These are phyloP conservation scores for Erodium chrysanthum DNA, from an alignment of 441 rosid genomes.

Conservation along the genomic window DNA sequence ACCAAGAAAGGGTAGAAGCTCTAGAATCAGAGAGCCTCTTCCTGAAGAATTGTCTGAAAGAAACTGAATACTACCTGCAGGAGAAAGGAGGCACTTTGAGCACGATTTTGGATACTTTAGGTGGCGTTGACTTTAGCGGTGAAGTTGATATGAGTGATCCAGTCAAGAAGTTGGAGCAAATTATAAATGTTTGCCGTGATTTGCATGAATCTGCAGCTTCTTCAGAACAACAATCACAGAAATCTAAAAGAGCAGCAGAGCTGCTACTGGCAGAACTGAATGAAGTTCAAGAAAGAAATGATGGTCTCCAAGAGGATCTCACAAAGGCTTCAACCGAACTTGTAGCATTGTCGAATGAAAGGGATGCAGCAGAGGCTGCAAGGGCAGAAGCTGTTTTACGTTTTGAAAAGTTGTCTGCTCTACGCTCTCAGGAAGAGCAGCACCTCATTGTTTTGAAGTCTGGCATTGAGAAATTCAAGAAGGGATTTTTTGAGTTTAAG, in stretches of 20 bases:
- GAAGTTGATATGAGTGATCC: slow-evolving; percentile 48
- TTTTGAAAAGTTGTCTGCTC: slow-evolving; percentile 43
- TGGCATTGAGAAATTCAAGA: slow-evolving; percentile 40
- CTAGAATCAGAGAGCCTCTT: slow-evolving; percentile 56
- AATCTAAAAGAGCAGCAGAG: slow-evolving; percentile 87
- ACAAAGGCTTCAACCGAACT: slow-evolving; percentile 43
- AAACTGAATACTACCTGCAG: slow-evolving; percentile 52
- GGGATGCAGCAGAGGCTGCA: slow-evolving; percentile 56
- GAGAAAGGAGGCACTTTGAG: slow-evolving; percentile 52
- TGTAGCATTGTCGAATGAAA: slow-evolving; percentile 43
- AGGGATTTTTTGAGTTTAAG: slow-evolving; percentile 39
- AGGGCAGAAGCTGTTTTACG: slow-evolving; percentile 53
- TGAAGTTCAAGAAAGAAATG: slow-evolving; percentile 98
- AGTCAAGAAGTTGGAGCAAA: slow-evolving; percentile 49
- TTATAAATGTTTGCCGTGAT: slow-evolving; percentile 44
- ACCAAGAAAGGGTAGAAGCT: slow-evolving; percentile 41
- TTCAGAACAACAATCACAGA: slow-evolving; percentile 66
- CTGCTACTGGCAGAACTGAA: slow-evolving; percentile 87
- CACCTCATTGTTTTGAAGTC: slow-evolving; percentile 42
- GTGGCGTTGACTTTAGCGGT: slow-evolving; percentile 52
- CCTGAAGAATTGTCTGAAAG: slow-evolving; percentile 52
- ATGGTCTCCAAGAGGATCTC: slow-evolving; percentile 77
- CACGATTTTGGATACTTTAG: slow-evolving; percentile 38
- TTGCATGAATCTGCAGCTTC: slow-evolving; percentile 50
- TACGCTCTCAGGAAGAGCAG: slow-evolving; percentile 40